Evolutionary conservation across 2,329 filamentous ascomycete genomes (phyloP), one percentile per base, ranked within the genome.

Genomic region (Beauveria australis): DNA sequence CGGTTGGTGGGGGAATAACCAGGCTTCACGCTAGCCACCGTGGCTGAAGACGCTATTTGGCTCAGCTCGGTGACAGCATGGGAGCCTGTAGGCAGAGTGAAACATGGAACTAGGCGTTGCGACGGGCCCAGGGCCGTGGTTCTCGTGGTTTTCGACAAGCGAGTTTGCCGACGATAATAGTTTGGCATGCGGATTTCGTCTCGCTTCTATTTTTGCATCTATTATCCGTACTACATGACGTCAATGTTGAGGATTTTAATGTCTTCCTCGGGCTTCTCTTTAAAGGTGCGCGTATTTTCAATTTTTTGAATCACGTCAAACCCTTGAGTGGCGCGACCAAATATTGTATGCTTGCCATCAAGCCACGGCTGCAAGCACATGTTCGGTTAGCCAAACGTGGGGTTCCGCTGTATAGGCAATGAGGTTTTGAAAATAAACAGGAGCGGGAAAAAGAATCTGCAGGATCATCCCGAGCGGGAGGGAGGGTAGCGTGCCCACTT

Each of bases 281-380:
- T 87, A 73, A 89, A 87, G 4, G 92, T 92, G 71, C 89, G 89
- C 18, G 84, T 81, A 72, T 95, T 96, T 76, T 99, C 94, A 71
- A 99, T 99, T 78, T 88, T 91, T 73, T 97, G 92, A 63, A 99
- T 87, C 22, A 99, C 91, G 73, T 99, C 94, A 71, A 97, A 78
- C 0, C 94, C 94, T 71, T 92, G 89, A 43, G 93, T 88, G 1
- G 91, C 92, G 46, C 94, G 82, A 0, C 94, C 94, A 71, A 99
- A 99, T 58, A 99, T 90, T 0, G 93, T 97, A 73, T 99, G 94
- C 74, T 97, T 96, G 64, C 89, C 88, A 72, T 99, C 94, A 57
- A 99, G 76, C 94, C 94, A 99, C 6, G 92, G 88, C 78, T 89
- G 66, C 55, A 61, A 16, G 48, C 54, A 51, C 33, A 40, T 40